Evolutionary conservation across 208 protist genomes (phyloP).

Genomic region (Leishmania guyanensis): DNA sequence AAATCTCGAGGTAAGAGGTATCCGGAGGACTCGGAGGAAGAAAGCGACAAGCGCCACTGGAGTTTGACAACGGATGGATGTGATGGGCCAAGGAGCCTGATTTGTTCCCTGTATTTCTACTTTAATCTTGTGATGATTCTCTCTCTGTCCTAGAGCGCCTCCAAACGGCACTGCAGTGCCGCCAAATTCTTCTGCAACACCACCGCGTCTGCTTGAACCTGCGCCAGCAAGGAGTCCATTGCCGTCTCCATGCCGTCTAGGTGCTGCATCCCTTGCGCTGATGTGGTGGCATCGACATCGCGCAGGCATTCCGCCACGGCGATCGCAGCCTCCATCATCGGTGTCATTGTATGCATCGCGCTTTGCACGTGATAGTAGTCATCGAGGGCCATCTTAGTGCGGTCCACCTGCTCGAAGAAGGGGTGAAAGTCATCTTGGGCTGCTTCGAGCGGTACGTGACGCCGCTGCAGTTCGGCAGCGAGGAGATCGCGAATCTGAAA

Average conservation of each 20-base stretch:
- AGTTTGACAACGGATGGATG: neutral
- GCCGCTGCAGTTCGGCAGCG: slow-evolving; percentile 16
- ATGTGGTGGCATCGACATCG: slow-evolving; percentile 9
- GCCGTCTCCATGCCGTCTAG: slow-evolving; percentile 14
- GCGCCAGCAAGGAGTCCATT: neutral
- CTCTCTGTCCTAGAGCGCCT: neutral
- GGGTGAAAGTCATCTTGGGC: neutral
- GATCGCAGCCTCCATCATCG: slow-evolving; percentile 21
- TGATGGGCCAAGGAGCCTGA: neutral
- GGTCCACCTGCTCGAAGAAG: slow-evolving; percentile 5
- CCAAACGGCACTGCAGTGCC: neutral
- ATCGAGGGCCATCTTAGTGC: slow-evolving; percentile 4
- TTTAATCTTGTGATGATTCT: neutral
- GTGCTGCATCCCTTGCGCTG: neutral
- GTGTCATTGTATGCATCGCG: neutral
- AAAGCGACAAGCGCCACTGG: neutral
- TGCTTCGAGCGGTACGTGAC: slow-evolving; percentile 2
- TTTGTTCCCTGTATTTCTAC: neutral
- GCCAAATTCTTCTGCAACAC: slow-evolving; percentile 1
- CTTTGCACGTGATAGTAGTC: neutral
- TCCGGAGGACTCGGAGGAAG: neutral
- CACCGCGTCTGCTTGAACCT: neutral
- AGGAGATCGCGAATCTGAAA: slow-evolving; percentile 15
- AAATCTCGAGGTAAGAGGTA: neutral
- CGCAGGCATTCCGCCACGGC: slow-evolving; percentile 13